phyloP scores from a whole-genome alignment of 768 basidiomycete species.

The Leccinum truebloodii region DNA sequence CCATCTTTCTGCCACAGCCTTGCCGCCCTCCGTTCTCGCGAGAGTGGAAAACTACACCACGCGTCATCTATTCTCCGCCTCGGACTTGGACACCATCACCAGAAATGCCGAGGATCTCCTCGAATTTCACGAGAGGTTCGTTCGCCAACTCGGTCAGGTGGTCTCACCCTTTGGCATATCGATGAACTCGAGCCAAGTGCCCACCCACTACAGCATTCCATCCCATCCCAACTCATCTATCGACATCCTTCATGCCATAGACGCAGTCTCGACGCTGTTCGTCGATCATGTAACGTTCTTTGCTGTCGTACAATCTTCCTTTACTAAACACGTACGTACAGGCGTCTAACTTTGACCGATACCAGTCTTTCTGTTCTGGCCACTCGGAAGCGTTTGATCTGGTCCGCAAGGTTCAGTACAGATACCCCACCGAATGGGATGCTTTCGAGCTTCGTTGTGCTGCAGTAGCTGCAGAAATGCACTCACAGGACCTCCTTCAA shows the following conservation, averaged over 20 bases:
- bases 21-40: constrained; percentile 14
- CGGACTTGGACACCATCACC: constrained; percentile 57
- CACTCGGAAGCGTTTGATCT: constrained; percentile 82
- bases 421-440: constrained; percentile 75
- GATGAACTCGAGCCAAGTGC: constrained; percentile 32
- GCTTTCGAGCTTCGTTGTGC: constrained; percentile 81
- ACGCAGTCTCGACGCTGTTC: constrained; percentile 54
- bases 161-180: constrained; percentile 54
- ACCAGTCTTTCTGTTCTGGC: constrained; percentile 85
- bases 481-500: constrained; percentile 12
- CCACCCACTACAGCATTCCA: constrained; percentile 7
- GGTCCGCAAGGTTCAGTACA: constrained; percentile 63
- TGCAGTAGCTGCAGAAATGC: constrained; percentile 45
- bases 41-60: constrained; percentile 36
- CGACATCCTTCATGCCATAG: constrained; percentile 38
- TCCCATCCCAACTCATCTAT: constrained; percentile 25
- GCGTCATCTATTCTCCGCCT: constrained; percentile 56
- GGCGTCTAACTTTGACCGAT: constrained; percentile 75
- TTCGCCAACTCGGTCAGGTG: constrained; percentile 51
- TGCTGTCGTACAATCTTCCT: neutral
- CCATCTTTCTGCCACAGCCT: constrained; percentile 5
- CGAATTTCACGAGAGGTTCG: constrained; percentile 65
- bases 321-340: constrained; percentile 32
- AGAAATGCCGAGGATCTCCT: constrained; percentile 73
- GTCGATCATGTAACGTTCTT: constrained; percentile 48